Conservation (phyloP, 371 early-diverging fungal species). For the Lichtheimia hyalospora region DNA sequence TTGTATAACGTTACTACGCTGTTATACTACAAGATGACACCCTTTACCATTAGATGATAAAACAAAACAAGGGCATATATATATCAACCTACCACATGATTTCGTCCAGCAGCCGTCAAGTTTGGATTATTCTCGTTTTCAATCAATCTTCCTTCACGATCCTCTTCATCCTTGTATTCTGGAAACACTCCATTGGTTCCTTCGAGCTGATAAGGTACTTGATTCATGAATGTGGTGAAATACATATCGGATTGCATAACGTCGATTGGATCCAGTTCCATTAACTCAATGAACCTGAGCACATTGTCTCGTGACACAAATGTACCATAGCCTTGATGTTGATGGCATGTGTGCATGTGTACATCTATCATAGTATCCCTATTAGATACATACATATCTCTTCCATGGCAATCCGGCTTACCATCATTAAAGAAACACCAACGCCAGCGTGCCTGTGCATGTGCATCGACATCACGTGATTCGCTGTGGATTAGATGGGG, state of each 20-base stretch:
- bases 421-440: slow-evolving; percentile 66
- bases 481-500: slow-evolving; percentile 59
- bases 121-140: slow-evolving; percentile 27
- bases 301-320: slow-evolving; percentile 55
- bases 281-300: slow-evolving; percentile 48
- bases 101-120: slow-evolving; percentile 17
- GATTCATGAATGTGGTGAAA: slow-evolving; percentile 58
- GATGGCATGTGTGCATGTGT: slow-evolving; percentile 58
- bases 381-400: too few relatives aligned
- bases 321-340: slow-evolving; percentile 55
- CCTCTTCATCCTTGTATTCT: slow-evolving; percentile 13
- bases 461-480: slow-evolving; percentile 46
- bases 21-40: slow-evolving; percentile 26
- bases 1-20: slow-evolving; percentile 43
- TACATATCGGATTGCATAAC: slow-evolving; percentile 61
- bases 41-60: neutral
- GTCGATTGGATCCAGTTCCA: slow-evolving; percentile 51
- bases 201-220: slow-evolving; percentile 59
- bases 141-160: slow-evolving; percentile 22
- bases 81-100: slow-evolving; percentile 33
- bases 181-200: slow-evolving; percentile 8
- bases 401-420: slow-evolving; percentile 15
- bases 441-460: slow-evolving; percentile 60
- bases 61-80: neutral
- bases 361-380: slow-evolving; percentile 26